Evolutionary conservation across 352 stramenopile species (phyloP).

Genomic region (Phytophthora pluvialis): DNA sequence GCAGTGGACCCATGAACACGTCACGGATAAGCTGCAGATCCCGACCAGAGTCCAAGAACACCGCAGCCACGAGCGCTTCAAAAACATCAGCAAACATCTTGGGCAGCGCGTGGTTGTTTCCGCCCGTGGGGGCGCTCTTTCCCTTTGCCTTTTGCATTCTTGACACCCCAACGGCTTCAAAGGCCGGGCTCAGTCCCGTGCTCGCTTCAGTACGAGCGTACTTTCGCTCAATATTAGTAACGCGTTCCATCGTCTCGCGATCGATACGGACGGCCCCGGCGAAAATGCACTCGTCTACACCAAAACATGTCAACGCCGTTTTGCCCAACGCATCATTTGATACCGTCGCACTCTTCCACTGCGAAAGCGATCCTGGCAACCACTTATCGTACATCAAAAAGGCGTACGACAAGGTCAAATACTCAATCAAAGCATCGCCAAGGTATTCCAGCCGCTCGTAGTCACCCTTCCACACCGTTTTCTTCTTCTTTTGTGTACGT

Average conservation of each 20-base stretch:
- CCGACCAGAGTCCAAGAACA: slow-evolving; percentile 83
- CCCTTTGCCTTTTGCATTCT: slow-evolving; percentile 28
- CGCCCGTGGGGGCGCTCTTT: slow-evolving; percentile 17
- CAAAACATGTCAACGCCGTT: slow-evolving; percentile 80
- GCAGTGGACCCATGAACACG: slow-evolving; percentile 83
- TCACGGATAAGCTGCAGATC: slow-evolving; percentile 78
- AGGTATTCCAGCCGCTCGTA: slow-evolving; percentile 92
- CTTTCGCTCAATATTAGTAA: slow-evolving; percentile 56
- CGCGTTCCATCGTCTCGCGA: slow-evolving; percentile 58
- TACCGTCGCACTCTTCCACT: slow-evolving; percentile 88
- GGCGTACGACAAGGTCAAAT: slow-evolving; percentile 86
- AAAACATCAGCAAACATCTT: slow-evolving; percentile 91
- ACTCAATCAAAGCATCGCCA: slow-evolving; percentile 90
- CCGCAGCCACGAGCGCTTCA: slow-evolving; percentile 85
- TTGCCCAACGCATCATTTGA: slow-evolving; percentile 88
- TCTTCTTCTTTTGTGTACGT: slow-evolving; percentile 45
- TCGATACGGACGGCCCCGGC: slow-evolving; percentile 73
- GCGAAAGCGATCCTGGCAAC: slow-evolving; percentile 77
- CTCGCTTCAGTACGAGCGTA: slow-evolving; percentile 40
- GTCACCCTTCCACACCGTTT: slow-evolving; percentile 74
- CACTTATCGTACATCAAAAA: slow-evolving; percentile 74
- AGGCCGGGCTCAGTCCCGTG: slow-evolving; percentile 32
- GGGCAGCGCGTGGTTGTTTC: slow-evolving; percentile 55
- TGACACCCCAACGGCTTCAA: slow-evolving; percentile 31
- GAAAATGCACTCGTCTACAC: slow-evolving; percentile 82